Evolutionary conservation across 768 basidiomycete species (phyloP), one percentile per base, ranked within the genome.

Genomic region (Rhodotorula diobovata): DNA sequence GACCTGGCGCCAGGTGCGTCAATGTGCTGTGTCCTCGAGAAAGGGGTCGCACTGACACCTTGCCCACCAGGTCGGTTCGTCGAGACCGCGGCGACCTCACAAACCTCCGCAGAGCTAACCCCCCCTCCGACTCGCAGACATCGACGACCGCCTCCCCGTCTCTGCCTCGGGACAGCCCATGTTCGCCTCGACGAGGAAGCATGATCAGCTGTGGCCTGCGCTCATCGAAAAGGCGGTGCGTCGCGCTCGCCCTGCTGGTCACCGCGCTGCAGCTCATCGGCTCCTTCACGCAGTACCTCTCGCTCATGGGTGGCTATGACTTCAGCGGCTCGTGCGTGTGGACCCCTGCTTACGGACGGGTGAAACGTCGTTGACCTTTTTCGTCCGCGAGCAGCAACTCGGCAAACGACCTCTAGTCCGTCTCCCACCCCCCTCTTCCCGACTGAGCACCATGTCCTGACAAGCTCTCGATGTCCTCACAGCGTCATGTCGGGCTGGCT

Each of bases 1-100:
- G 0, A 77, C 77, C 25, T 79, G 76, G 74, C 78, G 85, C 21
- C 28, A 28, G 2, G 73, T 74, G 23, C 37, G 72, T 34, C 15
- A 18, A 16, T 16, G 9, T 11, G 2, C 30, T 4, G 30, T 8
- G 14, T 1, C 48, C 28, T 41, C 9, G 25, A 5, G 8, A 3
- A 18, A 1, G 5, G 16, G n/a, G 39, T 30, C 14, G 23, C 20
- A 11, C 41, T 55, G 41, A 43, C 41, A 2, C 41, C 15, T 20
- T 32, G 10, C 28, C 28, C 28, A 12, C n/a, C 30, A 37, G 43
- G 25, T 50, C 25, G 48, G 48, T 50, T 3, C 48, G 46, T 48
- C 46, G 48, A 4, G 11, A 9, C 25, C 11, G 46, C 45, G 15
- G 21, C 46, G 46, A 43, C 41, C 14, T 12, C 25, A 2, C 25